A percentile compares a stretch with the other conserved stretches of the same genome.
Conservation (phyloP, 108 stramenopile genomes). For the Bacterosira constricta region DNA sequence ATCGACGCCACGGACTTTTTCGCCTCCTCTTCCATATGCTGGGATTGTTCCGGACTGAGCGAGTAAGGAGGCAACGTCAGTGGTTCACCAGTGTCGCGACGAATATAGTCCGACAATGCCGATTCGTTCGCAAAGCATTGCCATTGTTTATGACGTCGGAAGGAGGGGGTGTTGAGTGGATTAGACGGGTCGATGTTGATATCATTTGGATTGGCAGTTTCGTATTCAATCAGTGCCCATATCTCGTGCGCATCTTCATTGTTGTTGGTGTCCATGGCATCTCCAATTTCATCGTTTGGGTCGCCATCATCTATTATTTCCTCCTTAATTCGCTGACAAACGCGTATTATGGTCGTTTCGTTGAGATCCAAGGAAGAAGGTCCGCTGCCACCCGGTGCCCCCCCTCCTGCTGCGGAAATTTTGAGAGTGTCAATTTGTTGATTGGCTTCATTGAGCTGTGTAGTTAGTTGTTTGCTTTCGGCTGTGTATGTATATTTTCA, state of each 20-base stretch:
- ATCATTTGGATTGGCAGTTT: slow-evolving; percentile 48
- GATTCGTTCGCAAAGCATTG: slow-evolving; percentile 72
- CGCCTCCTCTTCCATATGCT: slow-evolving; percentile 62
- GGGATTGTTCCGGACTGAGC: slow-evolving; percentile 80
- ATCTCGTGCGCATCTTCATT: slow-evolving; percentile 57
- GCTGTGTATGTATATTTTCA: slow-evolving; percentile 12
- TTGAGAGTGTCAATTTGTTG: slow-evolving; percentile 36
- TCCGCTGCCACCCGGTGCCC: background rate
- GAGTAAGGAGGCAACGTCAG: slow-evolving; percentile 78
- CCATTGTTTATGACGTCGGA: slow-evolving; percentile 65
- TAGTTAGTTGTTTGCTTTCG: slow-evolving; percentile 30
- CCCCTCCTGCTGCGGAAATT: background rate
- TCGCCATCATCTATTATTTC: slow-evolving; percentile 30
- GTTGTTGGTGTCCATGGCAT: slow-evolving; percentile 30
- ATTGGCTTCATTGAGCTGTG: slow-evolving; percentile 38
- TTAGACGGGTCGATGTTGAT: slow-evolving; percentile 22
- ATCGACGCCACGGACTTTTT: slow-evolving; percentile 62
- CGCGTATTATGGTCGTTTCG: slow-evolving; percentile 63
- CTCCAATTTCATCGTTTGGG: slow-evolving; percentile 15
- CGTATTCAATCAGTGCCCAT: slow-evolving; percentile 84
- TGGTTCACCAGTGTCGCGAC: slow-evolving; percentile 87
- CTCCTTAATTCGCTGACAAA: slow-evolving; percentile 71
- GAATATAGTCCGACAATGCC: slow-evolving; percentile 76
- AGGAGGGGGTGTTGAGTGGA: slow-evolving; percentile 29
- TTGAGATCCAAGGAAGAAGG: slow-evolving; percentile 15